phyloP scores from a whole-genome alignment of 2,329 filamentous ascomycete genomes.

The Paraconiothyrium sp. region DNA sequence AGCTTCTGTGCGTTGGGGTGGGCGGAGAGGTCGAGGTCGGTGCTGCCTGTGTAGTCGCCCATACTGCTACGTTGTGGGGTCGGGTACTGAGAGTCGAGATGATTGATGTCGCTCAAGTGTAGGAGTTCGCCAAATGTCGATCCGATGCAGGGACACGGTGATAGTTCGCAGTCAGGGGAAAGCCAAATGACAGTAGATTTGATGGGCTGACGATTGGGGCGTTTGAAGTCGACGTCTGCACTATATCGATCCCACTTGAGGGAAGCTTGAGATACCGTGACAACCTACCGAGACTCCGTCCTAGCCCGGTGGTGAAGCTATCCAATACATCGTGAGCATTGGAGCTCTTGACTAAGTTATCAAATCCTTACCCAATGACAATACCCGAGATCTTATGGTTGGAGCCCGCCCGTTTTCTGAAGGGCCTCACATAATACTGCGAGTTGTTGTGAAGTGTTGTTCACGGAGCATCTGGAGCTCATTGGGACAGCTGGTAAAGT shows the following conservation, averaged over 20 bases:
- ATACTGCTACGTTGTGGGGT: neutral
- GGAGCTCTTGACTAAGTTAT: neutral
- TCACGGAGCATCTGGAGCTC: neutral
- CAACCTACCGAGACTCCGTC: neutral
- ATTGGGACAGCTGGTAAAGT: neutral
- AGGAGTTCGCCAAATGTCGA: too few relatives aligned
- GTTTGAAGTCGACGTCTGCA: too few relatives aligned
- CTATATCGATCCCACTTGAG: neutral
- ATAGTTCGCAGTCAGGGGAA: neutral
- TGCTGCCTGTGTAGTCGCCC: neutral
- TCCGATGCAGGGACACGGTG: neutral
- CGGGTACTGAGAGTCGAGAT: too few relatives aligned
- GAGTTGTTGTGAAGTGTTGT: neutral
- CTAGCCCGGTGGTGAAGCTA: neutral
- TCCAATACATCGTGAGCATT: neutral
- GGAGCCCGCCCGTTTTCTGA: neutral
- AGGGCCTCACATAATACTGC: neutral
- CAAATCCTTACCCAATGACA: neutral
- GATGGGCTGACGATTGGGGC: too few relatives aligned
- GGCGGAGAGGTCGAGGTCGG: conserved; percentile 29
- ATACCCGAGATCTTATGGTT: neutral
- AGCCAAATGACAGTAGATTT: too few relatives aligned
- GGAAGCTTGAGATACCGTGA: neutral
- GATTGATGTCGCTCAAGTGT: too few relatives aligned
- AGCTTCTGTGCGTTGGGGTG: conserved; percentile 35